phyloP scores from a whole-genome alignment of 352 stramenopile genomes.

The Phytopythium montanum region DNA sequence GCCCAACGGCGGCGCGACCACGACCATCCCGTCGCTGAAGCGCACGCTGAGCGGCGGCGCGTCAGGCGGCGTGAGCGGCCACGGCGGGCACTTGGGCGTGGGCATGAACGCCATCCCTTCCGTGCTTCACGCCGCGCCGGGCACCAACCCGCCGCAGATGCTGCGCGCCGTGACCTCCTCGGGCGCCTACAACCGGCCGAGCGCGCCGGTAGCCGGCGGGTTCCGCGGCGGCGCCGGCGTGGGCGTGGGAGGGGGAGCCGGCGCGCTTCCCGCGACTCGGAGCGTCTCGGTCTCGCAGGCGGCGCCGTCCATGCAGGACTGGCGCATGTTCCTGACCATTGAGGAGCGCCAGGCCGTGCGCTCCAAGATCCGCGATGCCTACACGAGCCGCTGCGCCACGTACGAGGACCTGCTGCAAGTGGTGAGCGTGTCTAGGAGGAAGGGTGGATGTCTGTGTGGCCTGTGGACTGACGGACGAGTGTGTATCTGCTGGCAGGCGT shows the following conservation, averaged over 20 bases:
- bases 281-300: constrained; percentile 65
- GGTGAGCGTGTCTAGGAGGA: too few species aligned
- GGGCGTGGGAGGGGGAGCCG: constrained; percentile 16
- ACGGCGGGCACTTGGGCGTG: constrained; percentile 31
- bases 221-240: constrained; percentile 21
- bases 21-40: constrained; percentile 83
- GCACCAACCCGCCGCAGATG: constrained; percentile 80
- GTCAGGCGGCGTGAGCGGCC: constrained; percentile 29
- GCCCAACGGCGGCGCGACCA: constrained; percentile 41
- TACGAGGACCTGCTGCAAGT: constrained; percentile 90
- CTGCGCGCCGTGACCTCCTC: constrained; percentile 80
- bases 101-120: constrained; percentile 80
- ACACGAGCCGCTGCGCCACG: constrained; percentile 76
- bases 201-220: constrained; percentile 11
- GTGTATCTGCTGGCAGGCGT: constrained; percentile 37
- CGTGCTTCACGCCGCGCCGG: constrained; percentile 60
- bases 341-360: constrained; percentile 86
- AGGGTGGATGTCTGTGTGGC: too few species aligned
- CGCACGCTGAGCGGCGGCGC: constrained; percentile 77
- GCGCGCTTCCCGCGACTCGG: constrained; percentile 32
- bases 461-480: neutral
- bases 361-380: constrained; percentile 85
- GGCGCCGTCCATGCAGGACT: constrained; percentile 72
- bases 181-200: constrained; percentile 72
- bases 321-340: constrained; percentile 89